These are phyloP conservation scores for Podila clonocystis DNA, from an alignment of 192 early-diverging fungal genomes.

Conservation along the genomic window DNA sequence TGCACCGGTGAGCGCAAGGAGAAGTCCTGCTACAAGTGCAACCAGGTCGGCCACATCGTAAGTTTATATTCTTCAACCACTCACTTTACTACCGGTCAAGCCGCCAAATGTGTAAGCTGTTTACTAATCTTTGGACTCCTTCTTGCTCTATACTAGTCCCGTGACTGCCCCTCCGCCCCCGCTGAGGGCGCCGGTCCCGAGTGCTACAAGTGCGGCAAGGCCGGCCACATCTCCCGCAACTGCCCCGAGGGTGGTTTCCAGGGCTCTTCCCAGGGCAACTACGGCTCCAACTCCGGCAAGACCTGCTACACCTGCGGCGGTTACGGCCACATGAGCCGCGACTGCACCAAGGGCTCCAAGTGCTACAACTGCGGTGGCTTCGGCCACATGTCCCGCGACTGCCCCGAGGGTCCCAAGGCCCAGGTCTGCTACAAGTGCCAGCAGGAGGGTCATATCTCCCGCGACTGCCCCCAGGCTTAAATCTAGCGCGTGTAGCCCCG, in stretches of 20 bases:
- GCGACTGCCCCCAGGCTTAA: constrained; percentile 44
- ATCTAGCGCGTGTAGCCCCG: not conserved
- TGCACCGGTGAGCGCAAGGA: constrained; percentile 61
- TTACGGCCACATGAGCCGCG: constrained; percentile 49
- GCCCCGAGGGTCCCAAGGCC: constrained; percentile 59
- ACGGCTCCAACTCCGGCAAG: constrained; percentile 18
- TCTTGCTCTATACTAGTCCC: constrained; percentile 30
- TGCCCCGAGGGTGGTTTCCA: constrained; percentile 52
- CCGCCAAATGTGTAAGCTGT: too few relatives aligned
- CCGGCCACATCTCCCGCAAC: constrained; percentile 66
- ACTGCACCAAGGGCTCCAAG: constrained; percentile 50
- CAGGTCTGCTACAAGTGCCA: constrained; percentile 68
- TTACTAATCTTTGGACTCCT: not conserved
- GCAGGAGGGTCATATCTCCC: constrained; percentile 62
- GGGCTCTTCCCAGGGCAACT: constrained; percentile 8
- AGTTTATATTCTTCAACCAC: not conserved
- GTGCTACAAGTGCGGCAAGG: constrained; percentile 60
- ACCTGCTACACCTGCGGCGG: constrained; percentile 57
- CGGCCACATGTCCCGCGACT: constrained; percentile 52
- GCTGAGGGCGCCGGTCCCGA: constrained; percentile 50
- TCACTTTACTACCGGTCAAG: too few relatives aligned
- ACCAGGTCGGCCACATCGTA: constrained; percentile 62
- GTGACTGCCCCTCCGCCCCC: constrained; percentile 59
- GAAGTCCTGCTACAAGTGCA: constrained; percentile 68
- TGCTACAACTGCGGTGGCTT: constrained; percentile 57